Percentiles rank a stretch among this genome's conserved stretches.
These are phyloP conservation scores for Mycena rosella DNA, from an alignment of 768 basidiomycete genomes.

Conservation along the genomic window DNA sequence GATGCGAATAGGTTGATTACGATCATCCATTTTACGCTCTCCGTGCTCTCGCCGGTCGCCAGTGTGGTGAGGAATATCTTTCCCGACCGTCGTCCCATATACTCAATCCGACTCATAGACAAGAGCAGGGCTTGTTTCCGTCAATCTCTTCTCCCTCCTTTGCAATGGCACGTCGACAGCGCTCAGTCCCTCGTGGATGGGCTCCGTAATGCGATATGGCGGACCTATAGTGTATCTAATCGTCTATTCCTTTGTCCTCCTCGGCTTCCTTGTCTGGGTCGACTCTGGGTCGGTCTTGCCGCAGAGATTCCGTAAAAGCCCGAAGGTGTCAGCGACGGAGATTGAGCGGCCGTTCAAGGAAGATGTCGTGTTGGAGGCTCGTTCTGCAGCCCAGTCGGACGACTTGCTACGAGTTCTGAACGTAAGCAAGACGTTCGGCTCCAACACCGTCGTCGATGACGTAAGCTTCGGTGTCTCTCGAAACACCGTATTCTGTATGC, in stretches of 20 bases:
- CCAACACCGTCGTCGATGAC: conserved; percentile 75
- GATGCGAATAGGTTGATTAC: conserved; percentile 67
- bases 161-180: conserved; percentile 65
- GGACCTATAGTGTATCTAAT: conserved; percentile 84
- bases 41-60: conserved; percentile 75
- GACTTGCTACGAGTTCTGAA: conserved; percentile 74
- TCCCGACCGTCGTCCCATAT: neutral
- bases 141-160: conserved; percentile 81
- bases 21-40: conserved; percentile 78
- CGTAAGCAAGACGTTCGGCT: conserved; percentile 71
- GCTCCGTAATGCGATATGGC: conserved; percentile 71
- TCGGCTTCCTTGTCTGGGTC: conserved; percentile 75
- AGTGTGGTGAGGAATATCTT: conserved; percentile 63
- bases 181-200: conserved; percentile 61
- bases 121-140: conserved; percentile 78
- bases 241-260: conserved; percentile 67
- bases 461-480: conserved; percentile 75
- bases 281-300: conserved; percentile 75
- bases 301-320: conserved; percentile 49
- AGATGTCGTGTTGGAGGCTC: conserved; percentile 70
- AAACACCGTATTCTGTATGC: conserved; percentile 75
- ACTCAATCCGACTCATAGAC: conserved; percentile 52
- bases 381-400: conserved; percentile 58
- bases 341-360: conserved; percentile 44
- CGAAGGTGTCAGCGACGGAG: conserved; percentile 17